Conservation (phyloP, 106 monocot genomes). For the Dioscorea dumetorum region DNA sequence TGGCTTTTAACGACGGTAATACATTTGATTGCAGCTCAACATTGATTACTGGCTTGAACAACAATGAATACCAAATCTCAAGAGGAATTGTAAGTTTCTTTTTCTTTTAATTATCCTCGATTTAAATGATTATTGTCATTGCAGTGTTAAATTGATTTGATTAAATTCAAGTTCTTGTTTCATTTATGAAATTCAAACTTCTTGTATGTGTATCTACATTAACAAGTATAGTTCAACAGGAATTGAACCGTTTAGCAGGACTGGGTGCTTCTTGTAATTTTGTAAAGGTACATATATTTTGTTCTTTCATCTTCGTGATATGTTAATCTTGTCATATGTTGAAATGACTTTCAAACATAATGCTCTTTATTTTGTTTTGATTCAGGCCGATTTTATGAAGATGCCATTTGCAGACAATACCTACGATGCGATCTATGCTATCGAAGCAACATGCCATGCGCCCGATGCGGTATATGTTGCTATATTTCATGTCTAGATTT, state of each 20-base stretch:
- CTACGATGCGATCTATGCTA: constrained; percentile 93
- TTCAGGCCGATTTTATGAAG: constrained; percentile 98
- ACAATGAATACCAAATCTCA: constrained; percentile 94
- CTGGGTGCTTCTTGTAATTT: constrained; percentile 60
- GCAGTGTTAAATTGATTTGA: no score
- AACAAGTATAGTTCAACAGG: constrained; percentile 29
- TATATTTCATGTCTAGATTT: neutral
- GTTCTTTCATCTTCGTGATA: neutral
- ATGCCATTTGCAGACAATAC: constrained; percentile 76
- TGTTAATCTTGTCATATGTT: no score
- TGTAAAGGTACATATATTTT: constrained; percentile 52
- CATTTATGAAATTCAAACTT: neutral
- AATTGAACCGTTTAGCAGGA: constrained; percentile 57
- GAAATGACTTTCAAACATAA: neutral
- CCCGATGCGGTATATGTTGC: constrained; percentile 64
- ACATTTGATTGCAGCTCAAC: constrained; percentile 45
- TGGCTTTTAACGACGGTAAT: neutral
- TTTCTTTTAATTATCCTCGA: neutral
- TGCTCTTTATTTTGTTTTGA: neutral
- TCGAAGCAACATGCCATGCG: constrained; percentile 99
- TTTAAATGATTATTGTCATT: no score
- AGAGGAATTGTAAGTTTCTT: constrained; percentile 59
- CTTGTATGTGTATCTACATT: neutral
- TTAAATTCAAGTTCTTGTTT: neutral
- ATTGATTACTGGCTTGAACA: constrained; percentile 83